Conservation (phyloP, 106 monocot genomes). For the Dendrobium chrysotoxum region DNA sequence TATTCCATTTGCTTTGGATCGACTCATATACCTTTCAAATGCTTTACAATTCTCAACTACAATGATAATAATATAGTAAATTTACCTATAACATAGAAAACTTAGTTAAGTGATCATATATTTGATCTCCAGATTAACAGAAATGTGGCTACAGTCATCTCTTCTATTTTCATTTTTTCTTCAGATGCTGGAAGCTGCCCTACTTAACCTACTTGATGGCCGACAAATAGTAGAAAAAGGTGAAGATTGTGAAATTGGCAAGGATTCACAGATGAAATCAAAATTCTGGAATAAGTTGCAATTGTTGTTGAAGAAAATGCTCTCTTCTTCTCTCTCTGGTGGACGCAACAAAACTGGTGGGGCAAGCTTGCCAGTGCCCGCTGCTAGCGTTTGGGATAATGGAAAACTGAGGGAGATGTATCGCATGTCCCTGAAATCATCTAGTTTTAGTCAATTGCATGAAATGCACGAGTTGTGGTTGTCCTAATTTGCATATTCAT, state of each 20-base stretch:
- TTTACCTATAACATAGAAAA: too few relatives aligned
- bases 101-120: too few relatives aligned
- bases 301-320: constrained; percentile 61
- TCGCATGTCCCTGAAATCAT: constrained; percentile 65
- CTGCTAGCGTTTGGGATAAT: constrained; percentile 27
- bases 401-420: constrained; percentile 83
- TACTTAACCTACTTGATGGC: constrained; percentile 61
- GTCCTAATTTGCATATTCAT: constrained; percentile 21
- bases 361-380: background rate
- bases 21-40: background rate
- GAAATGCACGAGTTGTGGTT: constrained; percentile 56
- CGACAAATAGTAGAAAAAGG: constrained; percentile 38
- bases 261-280: constrained; percentile 22
- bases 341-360: too few relatives aligned
- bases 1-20: too few relatives aligned
- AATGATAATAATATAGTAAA: background rate
- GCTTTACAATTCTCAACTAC: background rate
- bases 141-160: background rate
- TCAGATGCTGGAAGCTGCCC: constrained; percentile 72
- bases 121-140: too few relatives aligned
- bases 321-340: constrained; percentile 30
- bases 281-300: constrained; percentile 71
- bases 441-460: constrained; percentile 40
- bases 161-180: background rate
- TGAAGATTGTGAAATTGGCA: constrained; percentile 12